phyloP scores from a whole-genome alignment of 2,329 filamentous ascomycete genomes.

The Mycocentrospora acerina region DNA sequence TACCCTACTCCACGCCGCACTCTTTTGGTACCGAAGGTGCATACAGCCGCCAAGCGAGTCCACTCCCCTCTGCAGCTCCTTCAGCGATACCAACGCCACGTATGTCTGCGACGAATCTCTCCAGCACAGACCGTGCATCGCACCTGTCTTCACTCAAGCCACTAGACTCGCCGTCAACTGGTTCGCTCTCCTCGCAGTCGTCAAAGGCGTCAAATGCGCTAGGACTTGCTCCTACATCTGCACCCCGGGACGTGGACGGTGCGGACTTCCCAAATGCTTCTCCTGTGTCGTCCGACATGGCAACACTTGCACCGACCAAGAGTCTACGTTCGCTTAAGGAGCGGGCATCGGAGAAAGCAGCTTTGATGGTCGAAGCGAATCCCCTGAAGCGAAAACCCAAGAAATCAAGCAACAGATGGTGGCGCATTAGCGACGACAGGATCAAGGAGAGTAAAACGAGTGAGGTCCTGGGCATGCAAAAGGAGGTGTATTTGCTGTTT shows the following conservation, averaged over 20 bases:
- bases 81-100: constrained; percentile 49
- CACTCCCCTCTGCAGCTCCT: constrained; percentile 46
- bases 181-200: constrained; percentile 38
- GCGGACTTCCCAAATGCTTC: constrained; percentile 13
- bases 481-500: constrained; percentile 93
- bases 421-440: constrained; percentile 97
- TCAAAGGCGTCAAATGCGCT: constrained; percentile 24
- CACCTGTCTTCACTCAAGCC: constrained; percentile 24
- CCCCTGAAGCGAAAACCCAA: constrained; percentile 56
- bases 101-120: constrained; percentile 39
- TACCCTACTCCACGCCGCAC: constrained; percentile 80
- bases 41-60: constrained; percentile 64
- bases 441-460: constrained; percentile 90
- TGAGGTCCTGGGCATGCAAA: constrained; percentile 90
- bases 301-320: constrained; percentile 25
- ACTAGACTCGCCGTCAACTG: constrained; percentile 32
- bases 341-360: constrained; percentile 30
- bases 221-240: constrained; percentile 33
- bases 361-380: constrained; percentile 48
- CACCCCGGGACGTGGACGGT: constrained; percentile 29
- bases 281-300: constrained; percentile 15
- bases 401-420: constrained; percentile 77
- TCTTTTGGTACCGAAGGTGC: constrained; percentile 74
- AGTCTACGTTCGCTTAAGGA: constrained; percentile 36
- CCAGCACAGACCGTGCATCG: constrained; percentile 24